Evolutionary conservation across 2,329 filamentous ascomycete species (phyloP).

Genomic region (Ilyonectria sp.): DNA sequence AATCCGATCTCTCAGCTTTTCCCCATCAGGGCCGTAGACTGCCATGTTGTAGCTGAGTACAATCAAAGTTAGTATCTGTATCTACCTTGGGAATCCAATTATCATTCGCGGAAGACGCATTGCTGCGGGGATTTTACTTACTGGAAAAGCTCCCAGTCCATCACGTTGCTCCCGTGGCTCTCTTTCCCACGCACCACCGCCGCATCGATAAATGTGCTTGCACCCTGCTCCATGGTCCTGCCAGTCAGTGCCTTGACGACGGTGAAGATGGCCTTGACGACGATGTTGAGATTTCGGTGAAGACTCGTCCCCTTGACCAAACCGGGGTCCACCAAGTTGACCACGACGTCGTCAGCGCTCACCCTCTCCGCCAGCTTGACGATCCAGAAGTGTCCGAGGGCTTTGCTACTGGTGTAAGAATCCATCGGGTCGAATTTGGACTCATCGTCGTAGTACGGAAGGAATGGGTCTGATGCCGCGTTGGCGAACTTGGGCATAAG

Average conservation of each 20-base stretch:
- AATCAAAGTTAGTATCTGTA: constrained; percentile 29
- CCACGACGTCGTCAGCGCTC: constrained; percentile 56
- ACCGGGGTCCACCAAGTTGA: constrained; percentile 65
- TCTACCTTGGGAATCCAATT: not conserved
- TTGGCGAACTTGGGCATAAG: constrained; percentile 45
- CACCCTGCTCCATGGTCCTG: constrained; percentile 35
- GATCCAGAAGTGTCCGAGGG: constrained; percentile 54
- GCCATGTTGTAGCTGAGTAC: constrained; percentile 50
- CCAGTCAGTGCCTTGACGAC: constrained; percentile 31
- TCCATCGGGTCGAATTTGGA: constrained; percentile 37
- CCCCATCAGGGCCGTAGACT: constrained; percentile 54
- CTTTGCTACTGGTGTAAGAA: constrained; percentile 50
- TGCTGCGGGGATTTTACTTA: constrained; percentile 30
- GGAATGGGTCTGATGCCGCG: constrained; percentile 37
- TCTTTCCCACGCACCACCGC: constrained; percentile 41
- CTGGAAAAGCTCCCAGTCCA: constrained; percentile 46
- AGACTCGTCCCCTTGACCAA: constrained; percentile 60
- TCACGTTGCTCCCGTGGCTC: constrained; percentile 43
- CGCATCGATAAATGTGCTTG: constrained; percentile 41
- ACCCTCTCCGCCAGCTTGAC: constrained; percentile 56
- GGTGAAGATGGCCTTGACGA: constrained; percentile 30
- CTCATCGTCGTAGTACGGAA: constrained; percentile 52
- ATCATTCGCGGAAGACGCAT: not conserved
- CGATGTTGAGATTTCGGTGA: constrained; percentile 47
- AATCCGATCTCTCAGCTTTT: constrained; percentile 52